These are phyloP conservation scores for Colletotrichum magnum DNA, from an alignment of 2,329 filamentous ascomycete species.

Conservation along the genomic window DNA sequence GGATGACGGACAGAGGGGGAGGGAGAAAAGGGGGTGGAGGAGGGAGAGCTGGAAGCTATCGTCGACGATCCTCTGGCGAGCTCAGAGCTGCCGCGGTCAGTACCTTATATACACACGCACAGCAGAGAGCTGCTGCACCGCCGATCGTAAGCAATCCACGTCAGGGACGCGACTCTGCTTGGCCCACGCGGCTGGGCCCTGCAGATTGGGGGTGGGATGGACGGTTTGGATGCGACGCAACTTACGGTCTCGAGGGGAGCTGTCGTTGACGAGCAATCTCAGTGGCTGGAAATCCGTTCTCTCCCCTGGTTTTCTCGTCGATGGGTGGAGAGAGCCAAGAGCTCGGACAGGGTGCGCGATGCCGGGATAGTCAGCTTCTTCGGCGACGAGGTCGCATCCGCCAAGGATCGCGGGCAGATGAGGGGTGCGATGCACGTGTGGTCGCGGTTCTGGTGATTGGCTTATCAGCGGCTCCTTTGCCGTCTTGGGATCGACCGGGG, in stretches of 20 bases:
- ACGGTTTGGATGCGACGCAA: too few species aligned
- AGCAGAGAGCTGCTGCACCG: too few species aligned
- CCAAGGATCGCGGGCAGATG: slow-evolving; percentile 30
- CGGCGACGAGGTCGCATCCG: slow-evolving; percentile 35
- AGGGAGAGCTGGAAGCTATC: not conserved
- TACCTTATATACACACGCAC: too few species aligned
- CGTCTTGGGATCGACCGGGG: slow-evolving; percentile 12
- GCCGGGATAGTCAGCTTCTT: slow-evolving; percentile 34
- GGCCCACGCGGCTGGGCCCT: not conserved
- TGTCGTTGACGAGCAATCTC: not conserved
- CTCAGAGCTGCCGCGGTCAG: too few species aligned
- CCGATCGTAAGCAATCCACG: too few species aligned
- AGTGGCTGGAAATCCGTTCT: slow-evolving; percentile 26
- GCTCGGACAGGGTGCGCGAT: slow-evolving; percentile 19
- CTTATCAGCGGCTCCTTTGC: slow-evolving; percentile 37
- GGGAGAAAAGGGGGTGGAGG: not conserved
- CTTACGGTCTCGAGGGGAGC: not conserved
- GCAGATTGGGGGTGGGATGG: too few species aligned
- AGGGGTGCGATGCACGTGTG: slow-evolving; percentile 33
- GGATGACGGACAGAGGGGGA: not conserved
- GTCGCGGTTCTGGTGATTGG: slow-evolving; percentile 34
- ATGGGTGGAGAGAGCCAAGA: slow-evolving; percentile 20
- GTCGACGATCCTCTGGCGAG: not conserved
- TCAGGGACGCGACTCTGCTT: not conserved
- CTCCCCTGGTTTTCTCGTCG: not conserved